A percentile compares a stretch with the other conserved stretches of the same genome.
Conservation (phyloP, 1,284 basidiomycete genomes). For the Cryptococcus sp. region DNA sequence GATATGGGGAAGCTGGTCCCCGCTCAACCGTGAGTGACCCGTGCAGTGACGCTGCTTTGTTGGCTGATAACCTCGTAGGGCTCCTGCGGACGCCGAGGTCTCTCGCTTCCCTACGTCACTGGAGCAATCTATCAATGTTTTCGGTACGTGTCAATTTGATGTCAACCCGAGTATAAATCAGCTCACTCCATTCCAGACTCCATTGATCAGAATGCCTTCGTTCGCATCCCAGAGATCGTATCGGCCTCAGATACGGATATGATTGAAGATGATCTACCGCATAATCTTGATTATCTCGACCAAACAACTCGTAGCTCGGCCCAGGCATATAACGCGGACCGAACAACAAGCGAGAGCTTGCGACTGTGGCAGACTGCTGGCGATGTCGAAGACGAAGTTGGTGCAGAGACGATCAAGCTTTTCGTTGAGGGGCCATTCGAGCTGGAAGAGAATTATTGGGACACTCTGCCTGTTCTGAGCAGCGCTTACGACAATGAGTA, state of each 20-base stretch:
- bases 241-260: slow-evolving; percentile 87
- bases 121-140: slow-evolving; percentile 45
- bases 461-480: slow-evolving; percentile 57
- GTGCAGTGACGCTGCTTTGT: neutral
- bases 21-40: slow-evolving; percentile 12
- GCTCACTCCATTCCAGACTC: slow-evolving; percentile 59
- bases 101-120: slow-evolving; percentile 23
- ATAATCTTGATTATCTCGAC: slow-evolving; percentile 83
- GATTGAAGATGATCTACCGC: slow-evolving; percentile 87
- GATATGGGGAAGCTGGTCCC: slow-evolving; percentile 43
- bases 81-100: neutral
- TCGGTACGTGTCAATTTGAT: slow-evolving; percentile 19
- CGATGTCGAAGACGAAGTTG: slow-evolving; percentile 52
- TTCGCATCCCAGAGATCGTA: slow-evolving; percentile 63
- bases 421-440: slow-evolving; percentile 62
- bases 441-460: slow-evolving; percentile 71
- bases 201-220: slow-evolving; percentile 83
- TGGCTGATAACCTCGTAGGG: slow-evolving; percentile 8
- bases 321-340: slow-evolving; percentile 61
- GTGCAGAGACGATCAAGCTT: slow-evolving; percentile 83
- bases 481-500: slow-evolving; percentile 52
- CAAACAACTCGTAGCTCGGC: slow-evolving; percentile 56
- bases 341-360: slow-evolving; percentile 59
- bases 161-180: neutral
- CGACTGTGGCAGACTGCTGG: slow-evolving; percentile 44